Conservation (phyloP, 1,284 basidiomycete genomes). For the Apiotrichum laibachii region DNA sequence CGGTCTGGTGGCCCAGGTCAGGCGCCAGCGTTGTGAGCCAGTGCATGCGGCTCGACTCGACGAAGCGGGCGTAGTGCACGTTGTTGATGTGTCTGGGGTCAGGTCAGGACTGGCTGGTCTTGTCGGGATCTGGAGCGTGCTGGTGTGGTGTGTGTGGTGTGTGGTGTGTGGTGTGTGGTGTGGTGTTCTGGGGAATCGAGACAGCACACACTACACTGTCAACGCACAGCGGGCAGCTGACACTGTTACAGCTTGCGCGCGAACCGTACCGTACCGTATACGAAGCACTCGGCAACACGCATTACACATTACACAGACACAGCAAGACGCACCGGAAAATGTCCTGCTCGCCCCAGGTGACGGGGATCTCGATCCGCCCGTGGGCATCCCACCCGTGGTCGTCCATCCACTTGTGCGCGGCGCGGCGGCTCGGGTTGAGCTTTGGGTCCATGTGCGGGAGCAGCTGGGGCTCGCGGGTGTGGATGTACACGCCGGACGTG, state of each 20-base stretch:
- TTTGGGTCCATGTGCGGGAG: not conserved
- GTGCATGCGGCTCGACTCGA: conserved; percentile 37
- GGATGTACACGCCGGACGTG: not conserved
- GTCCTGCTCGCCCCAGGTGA: conserved; percentile 47
- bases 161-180: too few species aligned
- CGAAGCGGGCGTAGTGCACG: conserved; percentile 38
- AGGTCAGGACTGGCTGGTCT: too few species aligned
- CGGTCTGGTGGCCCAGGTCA: conserved; percentile 24
- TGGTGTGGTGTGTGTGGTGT: too few species aligned
- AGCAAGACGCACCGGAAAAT: conserved; percentile 21
- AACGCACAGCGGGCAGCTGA: too few species aligned
- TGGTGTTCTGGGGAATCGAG: too few species aligned
- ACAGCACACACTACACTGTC: too few species aligned
- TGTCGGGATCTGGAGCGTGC: too few species aligned
- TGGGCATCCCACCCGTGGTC: conserved; percentile 30
- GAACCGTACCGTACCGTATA: too few species aligned
- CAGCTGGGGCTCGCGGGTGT: not conserved
- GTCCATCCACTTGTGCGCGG: conserved; percentile 20
- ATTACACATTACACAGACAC: too few species aligned
- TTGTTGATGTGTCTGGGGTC: conserved; percentile 42
- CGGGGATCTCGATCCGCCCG: conserved; percentile 39
- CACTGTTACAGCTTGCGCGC: too few species aligned
- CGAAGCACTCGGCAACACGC: too few species aligned
- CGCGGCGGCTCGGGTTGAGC: not conserved
- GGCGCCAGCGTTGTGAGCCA: conserved; percentile 29